Conservation (phyloP, 176 grass and related monocot species). For the Oryza punctata region DNA sequence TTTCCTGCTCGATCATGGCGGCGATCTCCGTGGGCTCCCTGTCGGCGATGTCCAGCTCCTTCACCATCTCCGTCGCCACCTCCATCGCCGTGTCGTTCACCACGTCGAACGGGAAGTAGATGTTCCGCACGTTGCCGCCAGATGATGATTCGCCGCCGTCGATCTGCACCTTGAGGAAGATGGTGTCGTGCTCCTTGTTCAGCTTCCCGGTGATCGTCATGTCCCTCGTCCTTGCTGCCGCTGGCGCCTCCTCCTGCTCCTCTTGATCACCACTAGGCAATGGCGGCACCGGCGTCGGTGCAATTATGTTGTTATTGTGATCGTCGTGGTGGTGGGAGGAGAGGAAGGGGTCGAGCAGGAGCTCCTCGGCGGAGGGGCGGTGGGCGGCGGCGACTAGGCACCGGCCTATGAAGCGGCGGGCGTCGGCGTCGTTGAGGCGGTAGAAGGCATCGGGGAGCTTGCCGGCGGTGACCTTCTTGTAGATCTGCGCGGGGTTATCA, state of each 20-base stretch:
- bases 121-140: conserved; percentile 57
- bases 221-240: conserved; percentile 19
- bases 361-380: conserved; percentile 66
- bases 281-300: not conserved
- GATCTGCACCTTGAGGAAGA: conserved; percentile 94
- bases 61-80: conserved; percentile 93
- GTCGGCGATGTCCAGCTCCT: conserved; percentile 80
- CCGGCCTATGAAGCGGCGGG: conserved; percentile 59
- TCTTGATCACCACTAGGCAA: not conserved
- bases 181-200: conserved; percentile 74
- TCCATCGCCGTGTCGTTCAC: conserved; percentile 68
- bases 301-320: not conserved
- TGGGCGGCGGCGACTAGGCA: conserved; percentile 45
- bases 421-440: conserved; percentile 43
- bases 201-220: conserved; percentile 96
- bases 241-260: not conserved
- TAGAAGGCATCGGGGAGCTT: conserved; percentile 79
- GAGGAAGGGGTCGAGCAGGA: conserved; percentile 81
- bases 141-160: conserved; percentile 44
- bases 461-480: conserved; percentile 92
- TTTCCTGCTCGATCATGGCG: conserved; percentile 80
- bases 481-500: conserved; percentile 90
- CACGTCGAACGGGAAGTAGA: conserved; percentile 92
- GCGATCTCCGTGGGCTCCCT: conserved; percentile 70
- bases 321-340: conserved; percentile 22